Evolutionary conservation across 2,329 filamentous ascomycete genomes (phyloP).

Genomic region (Aspergillus uvarum): DNA sequence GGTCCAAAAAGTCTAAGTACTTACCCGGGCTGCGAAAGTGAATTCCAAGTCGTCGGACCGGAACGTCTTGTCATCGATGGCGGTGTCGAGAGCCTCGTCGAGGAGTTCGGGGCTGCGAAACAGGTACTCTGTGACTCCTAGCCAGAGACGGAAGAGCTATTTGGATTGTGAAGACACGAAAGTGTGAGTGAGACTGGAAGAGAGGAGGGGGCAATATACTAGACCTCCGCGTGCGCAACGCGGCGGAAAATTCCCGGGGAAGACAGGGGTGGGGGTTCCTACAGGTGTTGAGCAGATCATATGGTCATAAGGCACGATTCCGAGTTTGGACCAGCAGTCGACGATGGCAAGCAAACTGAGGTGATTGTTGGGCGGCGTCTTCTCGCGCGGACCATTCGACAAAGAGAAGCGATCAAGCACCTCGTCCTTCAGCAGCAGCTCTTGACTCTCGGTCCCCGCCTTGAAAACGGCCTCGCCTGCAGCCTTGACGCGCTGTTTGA

Average conservation of each 20-base stretch:
- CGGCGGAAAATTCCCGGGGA: neutral
- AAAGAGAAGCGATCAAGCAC: slow-evolving; percentile 88
- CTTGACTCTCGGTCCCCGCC: slow-evolving; percentile 52
- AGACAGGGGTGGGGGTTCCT: slow-evolving; percentile 29
- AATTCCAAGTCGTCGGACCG: slow-evolving; percentile 96
- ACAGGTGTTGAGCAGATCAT: slow-evolving; percentile 98
- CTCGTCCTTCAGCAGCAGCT: slow-evolving; percentile 72
- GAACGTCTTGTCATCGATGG: slow-evolving; percentile 86
- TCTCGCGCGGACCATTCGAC: slow-evolving; percentile 64
- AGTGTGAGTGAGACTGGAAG: neutral
- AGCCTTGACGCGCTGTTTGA: slow-evolving; percentile 71
- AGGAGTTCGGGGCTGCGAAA: slow-evolving; percentile 81
- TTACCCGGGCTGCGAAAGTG: slow-evolving; percentile 82
- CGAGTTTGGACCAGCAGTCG: slow-evolving; percentile 93
- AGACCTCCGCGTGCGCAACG: neutral
- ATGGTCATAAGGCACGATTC: slow-evolving; percentile 95
- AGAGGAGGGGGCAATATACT: neutral
- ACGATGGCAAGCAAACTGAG: slow-evolving; percentile 93
- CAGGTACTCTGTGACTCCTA: slow-evolving; percentile 95
- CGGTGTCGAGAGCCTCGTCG: slow-evolving; percentile 80
- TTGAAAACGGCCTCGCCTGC: slow-evolving; percentile 74
- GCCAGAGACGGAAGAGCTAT: slow-evolving; percentile 85
- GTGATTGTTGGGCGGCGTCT: slow-evolving; percentile 81
- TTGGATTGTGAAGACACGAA: neutral
- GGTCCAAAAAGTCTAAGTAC: slow-evolving; percentile 19